Evolutionary conservation across 2,329 filamentous ascomycete genomes (phyloP).

Genomic region (Grosmannia clavigera): DNA sequence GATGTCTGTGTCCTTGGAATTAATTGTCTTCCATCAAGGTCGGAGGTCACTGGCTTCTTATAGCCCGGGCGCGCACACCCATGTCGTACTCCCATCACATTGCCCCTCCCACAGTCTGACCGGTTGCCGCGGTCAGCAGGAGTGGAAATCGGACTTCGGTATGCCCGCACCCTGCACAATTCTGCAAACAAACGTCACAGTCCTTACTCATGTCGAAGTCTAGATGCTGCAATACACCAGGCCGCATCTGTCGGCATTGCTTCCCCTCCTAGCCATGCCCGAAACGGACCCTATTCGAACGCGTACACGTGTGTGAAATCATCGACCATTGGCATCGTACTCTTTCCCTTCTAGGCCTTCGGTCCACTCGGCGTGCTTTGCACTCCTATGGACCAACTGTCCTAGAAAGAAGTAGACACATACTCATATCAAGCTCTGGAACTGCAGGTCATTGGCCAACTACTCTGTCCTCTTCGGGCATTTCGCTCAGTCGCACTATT

Average conservation of each 20-base stretch:
- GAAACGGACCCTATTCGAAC: too few relatives aligned
- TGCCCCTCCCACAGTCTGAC: not conserved
- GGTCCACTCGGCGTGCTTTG: not conserved
- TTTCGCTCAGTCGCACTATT: too few relatives aligned
- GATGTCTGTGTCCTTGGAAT: too few relatives aligned
- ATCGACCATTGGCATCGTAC: not conserved
- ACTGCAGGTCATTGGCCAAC: not conserved
- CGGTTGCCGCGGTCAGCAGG: not conserved
- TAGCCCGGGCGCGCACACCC: not conserved
- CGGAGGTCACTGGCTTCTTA: not conserved
- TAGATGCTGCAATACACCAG: not conserved
- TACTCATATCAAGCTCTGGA: not conserved
- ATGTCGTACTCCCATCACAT: not conserved
- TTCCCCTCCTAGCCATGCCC: too few relatives aligned
- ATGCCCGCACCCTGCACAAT: too few relatives aligned
- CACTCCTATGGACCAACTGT: not conserved
- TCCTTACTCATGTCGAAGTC: not conserved
- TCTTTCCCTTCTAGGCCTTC: not conserved
- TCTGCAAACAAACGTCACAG: not conserved
- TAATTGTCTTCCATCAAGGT: not conserved
- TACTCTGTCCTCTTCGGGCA: too few relatives aligned
- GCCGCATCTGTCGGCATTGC: too few relatives aligned
- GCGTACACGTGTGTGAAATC: too few relatives aligned
- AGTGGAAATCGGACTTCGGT: not conserved
- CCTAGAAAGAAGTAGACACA: not conserved